A percentile compares a stretch with the other conserved stretches of the same genome.
Evolutionary conservation across 345 rosid genomes (phyloP).

Genomic region (Rhodamnia rubescens): DNA sequence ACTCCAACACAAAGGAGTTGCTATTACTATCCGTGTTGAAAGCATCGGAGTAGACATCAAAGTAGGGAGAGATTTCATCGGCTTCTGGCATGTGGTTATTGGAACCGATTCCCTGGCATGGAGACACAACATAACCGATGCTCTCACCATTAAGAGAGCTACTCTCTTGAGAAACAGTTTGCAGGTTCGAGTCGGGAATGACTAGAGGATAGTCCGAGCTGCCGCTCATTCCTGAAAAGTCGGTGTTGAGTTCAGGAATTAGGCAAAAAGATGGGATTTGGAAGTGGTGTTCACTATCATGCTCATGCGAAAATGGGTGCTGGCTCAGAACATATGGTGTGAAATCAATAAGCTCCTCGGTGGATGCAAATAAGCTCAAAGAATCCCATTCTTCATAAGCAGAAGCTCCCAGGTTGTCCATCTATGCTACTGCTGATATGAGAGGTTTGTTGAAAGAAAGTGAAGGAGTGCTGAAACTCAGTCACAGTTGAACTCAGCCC

Average conservation of each 20-base stretch:
- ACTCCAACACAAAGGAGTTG: background rate
- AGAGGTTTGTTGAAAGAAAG: background rate
- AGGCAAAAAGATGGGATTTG: slow-evolving; percentile 3
- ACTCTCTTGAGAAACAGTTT: slow-evolving; percentile 14
- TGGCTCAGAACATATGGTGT: slow-evolving; percentile 13
- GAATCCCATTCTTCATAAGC: slow-evolving; percentile 40
- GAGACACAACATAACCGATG: background rate
- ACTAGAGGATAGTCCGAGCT: slow-evolving; percentile 10
- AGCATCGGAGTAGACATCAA: background rate
- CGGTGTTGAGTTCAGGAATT: slow-evolving; percentile 8
- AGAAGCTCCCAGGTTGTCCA: slow-evolving; percentile 31
- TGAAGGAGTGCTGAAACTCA: background rate
- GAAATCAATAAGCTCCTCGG: slow-evolving; percentile 18
- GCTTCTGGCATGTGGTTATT: background rate
- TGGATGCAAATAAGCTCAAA: slow-evolving; percentile 21
- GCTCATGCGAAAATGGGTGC: slow-evolving; percentile 14
- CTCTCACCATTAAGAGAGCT: slow-evolving; percentile 2
- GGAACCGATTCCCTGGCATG: background rate
- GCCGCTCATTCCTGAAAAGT: background rate
- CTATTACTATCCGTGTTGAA: background rate
- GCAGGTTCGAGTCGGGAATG: slow-evolving; percentile 5
- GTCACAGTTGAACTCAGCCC: background rate
- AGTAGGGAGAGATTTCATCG: background rate
- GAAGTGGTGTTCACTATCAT: background rate
- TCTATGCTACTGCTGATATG: background rate